phyloP scores from a whole-genome alignment of 2,329 filamentous ascomycete genomes.

The Ceratocystis harringtonii region DNA sequence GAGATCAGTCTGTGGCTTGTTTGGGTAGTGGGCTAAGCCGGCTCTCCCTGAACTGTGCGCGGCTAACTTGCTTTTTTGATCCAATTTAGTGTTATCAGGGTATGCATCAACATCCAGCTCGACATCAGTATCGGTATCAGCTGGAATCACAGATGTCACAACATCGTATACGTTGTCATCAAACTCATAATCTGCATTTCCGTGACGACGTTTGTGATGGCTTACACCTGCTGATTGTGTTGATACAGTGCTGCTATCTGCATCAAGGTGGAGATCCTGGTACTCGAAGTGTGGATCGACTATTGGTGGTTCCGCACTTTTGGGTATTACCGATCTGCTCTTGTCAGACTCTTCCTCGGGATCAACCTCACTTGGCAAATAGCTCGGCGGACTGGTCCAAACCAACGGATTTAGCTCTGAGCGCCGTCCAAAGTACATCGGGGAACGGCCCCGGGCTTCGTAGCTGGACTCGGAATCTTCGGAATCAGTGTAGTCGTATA shows the following conservation, averaged over 20 bases:
- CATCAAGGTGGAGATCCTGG: not conserved
- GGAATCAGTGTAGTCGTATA: slow-evolving; percentile 7
- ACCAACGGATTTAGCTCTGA: slow-evolving; percentile 14
- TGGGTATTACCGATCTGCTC: not conserved
- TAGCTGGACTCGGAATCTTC: slow-evolving; percentile 14
- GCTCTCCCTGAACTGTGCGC: not conserved
- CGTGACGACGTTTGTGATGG: not conserved
- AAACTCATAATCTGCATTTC: not conserved
- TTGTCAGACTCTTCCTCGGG: not conserved
- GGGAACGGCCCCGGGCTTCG: slow-evolving; percentile 13
- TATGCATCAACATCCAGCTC: not conserved
- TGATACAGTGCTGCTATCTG: not conserved
- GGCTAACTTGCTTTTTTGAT: not conserved
- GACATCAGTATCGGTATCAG: not conserved
- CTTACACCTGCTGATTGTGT: not conserved
- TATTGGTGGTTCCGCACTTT: not conserved
- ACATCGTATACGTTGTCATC: not conserved
- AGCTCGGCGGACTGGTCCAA: slow-evolving; percentile 16
- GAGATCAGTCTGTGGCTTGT: not conserved
- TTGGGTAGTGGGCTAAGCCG: not conserved
- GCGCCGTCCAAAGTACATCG: slow-evolving; percentile 15
- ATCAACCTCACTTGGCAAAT: slow-evolving; percentile 10
- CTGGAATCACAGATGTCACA: not conserved
- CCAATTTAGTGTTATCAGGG: not conserved
- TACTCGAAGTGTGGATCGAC: not conserved